These are phyloP conservation scores for Malassezia cuniculi DNA, from an alignment of 1,284 basidiomycete genomes.

Conservation along the genomic window DNA sequence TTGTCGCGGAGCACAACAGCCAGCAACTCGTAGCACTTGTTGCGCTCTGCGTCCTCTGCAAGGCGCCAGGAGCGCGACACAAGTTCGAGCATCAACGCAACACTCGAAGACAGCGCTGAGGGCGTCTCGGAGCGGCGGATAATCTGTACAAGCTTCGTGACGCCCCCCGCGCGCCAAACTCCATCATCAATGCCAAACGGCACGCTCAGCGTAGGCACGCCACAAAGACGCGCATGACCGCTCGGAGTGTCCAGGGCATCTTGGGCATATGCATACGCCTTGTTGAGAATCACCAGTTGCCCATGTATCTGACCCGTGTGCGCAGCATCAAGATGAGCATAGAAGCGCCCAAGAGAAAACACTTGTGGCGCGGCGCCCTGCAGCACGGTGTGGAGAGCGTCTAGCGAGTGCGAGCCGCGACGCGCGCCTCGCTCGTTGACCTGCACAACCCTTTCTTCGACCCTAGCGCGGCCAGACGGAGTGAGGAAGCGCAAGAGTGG, in stretches of 20 bases:
- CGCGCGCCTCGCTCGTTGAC: constrained; percentile 17
- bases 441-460: constrained; percentile 26
- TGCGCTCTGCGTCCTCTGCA: constrained; percentile 33
- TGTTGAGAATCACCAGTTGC: constrained; percentile 20
- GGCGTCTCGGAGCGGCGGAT: constrained; percentile 51
- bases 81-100: constrained; percentile 63
- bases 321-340: constrained; percentile 27
- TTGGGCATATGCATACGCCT: constrained; percentile 17
- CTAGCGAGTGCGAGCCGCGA: too few relatives aligned
- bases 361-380: constrained; percentile 19
- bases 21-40: constrained; percentile 60
- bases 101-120: constrained; percentile 59
- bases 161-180: constrained; percentile 71
- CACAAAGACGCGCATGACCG: constrained; percentile 24
- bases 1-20: constrained; percentile 63
- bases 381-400: constrained; percentile 27
- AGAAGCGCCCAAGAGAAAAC: constrained; percentile 22
- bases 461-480: constrained; percentile 23
- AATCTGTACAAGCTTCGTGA: constrained; percentile 60
- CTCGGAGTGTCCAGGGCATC: constrained; percentile 21
- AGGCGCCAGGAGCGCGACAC: constrained; percentile 68
- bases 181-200: constrained; percentile 60
- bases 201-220: constrained; percentile 50
- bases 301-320: constrained; percentile 12
- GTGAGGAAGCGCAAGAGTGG: constrained; percentile 34